Evolutionary conservation across 805 yeast species (phyloP), one percentile per base, ranked within the genome.

Genomic region (Kodamaea leandrae): DNA sequence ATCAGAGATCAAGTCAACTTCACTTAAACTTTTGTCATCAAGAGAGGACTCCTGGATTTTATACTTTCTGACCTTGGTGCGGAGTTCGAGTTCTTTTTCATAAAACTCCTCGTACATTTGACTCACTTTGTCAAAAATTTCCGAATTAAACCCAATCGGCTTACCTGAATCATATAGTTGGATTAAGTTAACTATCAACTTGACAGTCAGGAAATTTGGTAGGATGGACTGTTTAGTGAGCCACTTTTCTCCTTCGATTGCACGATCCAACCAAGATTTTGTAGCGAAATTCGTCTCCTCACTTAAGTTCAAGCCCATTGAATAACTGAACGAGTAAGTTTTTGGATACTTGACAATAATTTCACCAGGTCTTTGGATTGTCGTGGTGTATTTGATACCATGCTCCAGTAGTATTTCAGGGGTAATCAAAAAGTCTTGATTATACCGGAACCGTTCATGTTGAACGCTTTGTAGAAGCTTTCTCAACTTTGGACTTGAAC

Each of bases 351-450:
- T 78, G 43, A 82, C 63, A 4, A 84, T 60, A 41, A 71, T 68
- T 25, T 83, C 85, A 1, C 86, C 86, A 0, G 82, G 79, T 27
- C 65, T 66, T 54, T 83, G 90, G n/a, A 69, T 54, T 0, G 76
- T 61, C 4, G 74, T 69, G 32, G 67, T 61, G 18, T 66, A 74
- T 4, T 54, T 61, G 14, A 83, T 80, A 0, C 80, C 82, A 23
- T 70, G 50, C 15, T 64, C 59, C n/a, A 49, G 45, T n/a, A 83
- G 56, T 20, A 64, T 48, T 7, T 66, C 60, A 0, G 86, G 84
- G 0, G 80, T 64, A 4, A 82, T 56, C 37, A 77, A 57, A 12
- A 68, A 48, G 41, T 78, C 79, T 28, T 69, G 66, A 46, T 73
- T 75, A 46, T 52, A 61, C 21, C 46, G 41, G 26, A 27, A 25